Conservation (phyloP, 306 rosid species). For the Quercus wislizeni region DNA sequence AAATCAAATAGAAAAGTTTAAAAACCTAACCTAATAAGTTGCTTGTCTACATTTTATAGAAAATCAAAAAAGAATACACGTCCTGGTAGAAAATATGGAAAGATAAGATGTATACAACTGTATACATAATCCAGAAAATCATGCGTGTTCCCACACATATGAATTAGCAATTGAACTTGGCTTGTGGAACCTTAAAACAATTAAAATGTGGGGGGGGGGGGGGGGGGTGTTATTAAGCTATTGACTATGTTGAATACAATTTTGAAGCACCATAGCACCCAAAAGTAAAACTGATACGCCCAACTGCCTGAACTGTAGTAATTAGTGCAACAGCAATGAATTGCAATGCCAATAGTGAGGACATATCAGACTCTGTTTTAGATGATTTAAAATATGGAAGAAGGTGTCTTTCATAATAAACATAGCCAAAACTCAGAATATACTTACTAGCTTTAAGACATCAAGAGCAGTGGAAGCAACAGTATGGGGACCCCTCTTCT, state of each 20-base stretch:
- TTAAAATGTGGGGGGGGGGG: no score
- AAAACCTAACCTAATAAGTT: background rate
- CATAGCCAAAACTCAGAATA: slow-evolving; percentile 10
- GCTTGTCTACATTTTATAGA: background rate
- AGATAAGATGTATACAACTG: no score
- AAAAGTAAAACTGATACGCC: background rate
- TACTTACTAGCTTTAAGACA: slow-evolving; percentile 75
- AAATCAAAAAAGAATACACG: background rate
- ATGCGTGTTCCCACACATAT: background rate
- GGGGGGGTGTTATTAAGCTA: no score
- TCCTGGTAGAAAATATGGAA: background rate
- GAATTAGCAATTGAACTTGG: no score
- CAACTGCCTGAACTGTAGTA: background rate
- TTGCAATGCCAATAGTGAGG: background rate
- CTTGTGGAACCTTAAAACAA: no score
- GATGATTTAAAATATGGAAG: background rate
- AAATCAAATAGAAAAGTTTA: background rate
- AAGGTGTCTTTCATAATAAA: background rate
- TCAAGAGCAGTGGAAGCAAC: slow-evolving; percentile 89
- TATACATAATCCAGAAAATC: background rate
- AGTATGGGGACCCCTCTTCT: slow-evolving; percentile 68
- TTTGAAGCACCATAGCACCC: background rate
- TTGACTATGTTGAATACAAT: background rate
- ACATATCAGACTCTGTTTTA: background rate
- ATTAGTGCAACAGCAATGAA: background rate